phyloP scores from a whole-genome alignment of 169 alveolate genomes.

The Besnoitia besnoiti region DNA sequence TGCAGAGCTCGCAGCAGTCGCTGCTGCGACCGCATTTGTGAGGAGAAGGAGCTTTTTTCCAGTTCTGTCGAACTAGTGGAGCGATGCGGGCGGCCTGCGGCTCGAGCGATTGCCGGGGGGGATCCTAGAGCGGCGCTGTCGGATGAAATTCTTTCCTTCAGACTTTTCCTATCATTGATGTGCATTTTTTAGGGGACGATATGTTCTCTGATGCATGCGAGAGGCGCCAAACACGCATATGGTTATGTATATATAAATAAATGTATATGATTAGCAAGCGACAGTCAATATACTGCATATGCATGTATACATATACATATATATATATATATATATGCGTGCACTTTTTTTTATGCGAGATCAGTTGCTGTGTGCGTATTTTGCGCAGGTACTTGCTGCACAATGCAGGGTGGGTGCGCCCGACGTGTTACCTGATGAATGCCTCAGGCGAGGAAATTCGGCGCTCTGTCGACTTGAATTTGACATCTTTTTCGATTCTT shows the following conservation, averaged over 20 bases:
- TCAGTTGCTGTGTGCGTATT: not conserved
- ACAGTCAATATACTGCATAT: not conserved
- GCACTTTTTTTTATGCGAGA: not conserved
- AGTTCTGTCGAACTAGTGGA: not conserved
- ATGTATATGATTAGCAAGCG: not conserved
- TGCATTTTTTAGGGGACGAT: not conserved
- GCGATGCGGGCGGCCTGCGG: not conserved
- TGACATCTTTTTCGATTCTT: not conserved
- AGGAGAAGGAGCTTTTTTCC: not conserved
- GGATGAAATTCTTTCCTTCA: not conserved
- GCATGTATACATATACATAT: not conserved
- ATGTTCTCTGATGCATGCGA: not conserved
- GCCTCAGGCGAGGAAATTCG: not conserved
- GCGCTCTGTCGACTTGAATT: slow-evolving; percentile 3
- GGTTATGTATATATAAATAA: not conserved
- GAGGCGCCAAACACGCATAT: not conserved
- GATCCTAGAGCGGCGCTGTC: not conserved
- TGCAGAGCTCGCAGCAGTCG: not conserved
- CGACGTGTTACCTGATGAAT: not conserved
- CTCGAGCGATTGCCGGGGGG: too few species aligned
- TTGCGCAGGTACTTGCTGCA: not conserved
- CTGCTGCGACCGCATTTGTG: not conserved
- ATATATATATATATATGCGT: not conserved
- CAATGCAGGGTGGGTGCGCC: slow-evolving; percentile 28
- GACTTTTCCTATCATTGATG: too few species aligned